Conservation (phyloP, 352 stramenopile species). For the Pythium chondricola region DNA sequence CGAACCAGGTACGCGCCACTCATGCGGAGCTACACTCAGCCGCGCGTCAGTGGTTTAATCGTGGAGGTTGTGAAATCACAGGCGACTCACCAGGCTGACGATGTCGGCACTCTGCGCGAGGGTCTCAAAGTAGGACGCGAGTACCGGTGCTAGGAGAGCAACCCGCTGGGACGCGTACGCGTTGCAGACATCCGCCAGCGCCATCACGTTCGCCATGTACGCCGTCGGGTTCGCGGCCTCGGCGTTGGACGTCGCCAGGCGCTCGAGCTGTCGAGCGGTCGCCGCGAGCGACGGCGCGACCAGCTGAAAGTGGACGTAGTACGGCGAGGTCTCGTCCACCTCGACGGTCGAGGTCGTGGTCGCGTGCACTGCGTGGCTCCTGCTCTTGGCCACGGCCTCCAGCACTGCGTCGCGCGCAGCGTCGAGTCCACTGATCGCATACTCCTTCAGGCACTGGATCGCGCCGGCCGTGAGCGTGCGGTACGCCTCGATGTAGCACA, state of each 20-base stretch:
- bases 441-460: conserved; percentile 66
- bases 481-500: conserved; percentile 73
- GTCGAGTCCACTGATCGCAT: conserved; percentile 58
- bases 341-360: conserved; percentile 16
- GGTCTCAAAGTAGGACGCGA: conserved; percentile 41
- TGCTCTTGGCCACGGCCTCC: conserved; percentile 41
- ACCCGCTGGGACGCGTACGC: conserved; percentile 56
- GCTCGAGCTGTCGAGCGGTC: conserved; percentile 55
- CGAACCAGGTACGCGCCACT: conserved; percentile 59
- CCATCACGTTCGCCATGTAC: conserved; percentile 33
- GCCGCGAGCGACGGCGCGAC: conserved; percentile 52
- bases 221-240: conserved; percentile 22
- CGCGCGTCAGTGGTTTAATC: not conserved
- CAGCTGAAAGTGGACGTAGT: conserved; percentile 77
- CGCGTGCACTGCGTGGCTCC: not conserved
- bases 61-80: not conserved
- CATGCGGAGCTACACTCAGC: conserved; percentile 35
- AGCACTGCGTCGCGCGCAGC: conserved; percentile 60
- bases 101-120: conserved; percentile 58
- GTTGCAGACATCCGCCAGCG: conserved; percentile 45
- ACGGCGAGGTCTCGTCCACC: conserved; percentile 64
- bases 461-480: conserved; percentile 48
- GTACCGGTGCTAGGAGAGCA: conserved; percentile 43
- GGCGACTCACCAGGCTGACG: conserved; percentile 43
- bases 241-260: conserved; percentile 23